Conservation (phyloP, 176 grass and related monocot species). For the Avena sativa region DNA sequence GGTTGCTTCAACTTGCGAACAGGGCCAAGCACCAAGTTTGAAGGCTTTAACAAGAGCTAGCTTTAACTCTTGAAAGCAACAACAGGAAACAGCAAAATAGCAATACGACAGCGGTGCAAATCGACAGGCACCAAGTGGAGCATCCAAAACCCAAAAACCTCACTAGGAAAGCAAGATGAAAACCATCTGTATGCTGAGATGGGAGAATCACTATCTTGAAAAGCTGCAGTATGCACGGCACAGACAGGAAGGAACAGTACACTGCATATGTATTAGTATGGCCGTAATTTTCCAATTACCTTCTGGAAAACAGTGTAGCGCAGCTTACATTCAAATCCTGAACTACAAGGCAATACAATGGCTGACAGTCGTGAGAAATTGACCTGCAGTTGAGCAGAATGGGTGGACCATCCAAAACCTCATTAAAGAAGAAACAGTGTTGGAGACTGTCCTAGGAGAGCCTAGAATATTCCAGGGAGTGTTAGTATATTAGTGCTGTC, state of each 20-base stretch:
- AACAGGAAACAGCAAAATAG: background rate
- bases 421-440: background rate
- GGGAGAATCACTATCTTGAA: background rate
- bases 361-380: no score
- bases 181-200: background rate
- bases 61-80: background rate
- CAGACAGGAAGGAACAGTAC: background rate
- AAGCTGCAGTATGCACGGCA: background rate
- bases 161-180: background rate
- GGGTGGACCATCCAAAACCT: background rate
- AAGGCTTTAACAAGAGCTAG: background rate
- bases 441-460: no score
- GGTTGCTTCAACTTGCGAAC: slow-evolving; percentile 7
- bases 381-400: no score
- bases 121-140: background rate
- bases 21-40: background rate
- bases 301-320: background rate
- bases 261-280: background rate
- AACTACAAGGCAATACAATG: no score
- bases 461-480: no score
- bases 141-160: no score
- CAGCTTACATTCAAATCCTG: no score
- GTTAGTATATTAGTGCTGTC: no score
- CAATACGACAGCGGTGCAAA: background rate
- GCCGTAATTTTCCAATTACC: background rate